Evolutionary conservation across 2,329 filamentous ascomycete species (phyloP).

Genomic region (Diaporthe humulicola): DNA sequence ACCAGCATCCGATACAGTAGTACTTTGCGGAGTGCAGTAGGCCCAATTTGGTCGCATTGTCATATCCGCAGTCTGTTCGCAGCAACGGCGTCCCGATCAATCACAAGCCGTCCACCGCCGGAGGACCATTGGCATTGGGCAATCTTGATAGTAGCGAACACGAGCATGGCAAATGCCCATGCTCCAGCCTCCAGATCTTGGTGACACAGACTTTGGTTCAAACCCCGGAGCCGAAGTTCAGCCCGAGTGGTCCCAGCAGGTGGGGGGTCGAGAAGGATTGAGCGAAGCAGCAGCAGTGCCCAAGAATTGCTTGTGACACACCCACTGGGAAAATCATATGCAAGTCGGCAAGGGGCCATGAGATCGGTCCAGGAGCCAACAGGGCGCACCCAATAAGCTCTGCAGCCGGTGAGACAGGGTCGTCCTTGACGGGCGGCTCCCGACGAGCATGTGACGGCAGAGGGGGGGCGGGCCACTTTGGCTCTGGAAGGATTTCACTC

Average conservation of each 20-base stretch:
- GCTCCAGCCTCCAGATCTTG: neutral
- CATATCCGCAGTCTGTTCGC: constrained; percentile 7
- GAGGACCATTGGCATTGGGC: neutral
- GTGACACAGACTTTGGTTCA: constrained; percentile 28
- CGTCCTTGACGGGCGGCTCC: constrained; percentile 34
- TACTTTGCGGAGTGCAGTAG: constrained; percentile 27
- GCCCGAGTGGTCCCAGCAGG: neutral
- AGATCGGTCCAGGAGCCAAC: constrained; percentile 23
- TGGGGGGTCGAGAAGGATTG: constrained; percentile 16
- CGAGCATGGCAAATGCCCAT: neutral
- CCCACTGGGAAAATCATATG: constrained; percentile 34
- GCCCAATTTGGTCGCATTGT: neutral
- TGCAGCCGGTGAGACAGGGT: constrained; percentile 37
- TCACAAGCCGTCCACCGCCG: neutral
- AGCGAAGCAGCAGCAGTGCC: constrained; percentile 12
- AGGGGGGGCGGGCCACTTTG: constrained; percentile 2
- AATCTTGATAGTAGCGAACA: neutral
- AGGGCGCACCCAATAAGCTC: constrained; percentile 27
- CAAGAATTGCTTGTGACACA: constrained; percentile 41
- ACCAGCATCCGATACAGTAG: neutral
- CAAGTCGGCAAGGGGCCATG: constrained; percentile 30
- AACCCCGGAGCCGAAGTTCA: constrained; percentile 31
- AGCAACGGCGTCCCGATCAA: neutral
- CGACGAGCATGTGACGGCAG: constrained; percentile 39
- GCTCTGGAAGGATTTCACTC: neutral